A percentile compares a stretch with the other conserved stretches of the same genome.
Evolutionary conservation across 345 rosid species (phyloP).

Genomic region (Linum tenue): DNA sequence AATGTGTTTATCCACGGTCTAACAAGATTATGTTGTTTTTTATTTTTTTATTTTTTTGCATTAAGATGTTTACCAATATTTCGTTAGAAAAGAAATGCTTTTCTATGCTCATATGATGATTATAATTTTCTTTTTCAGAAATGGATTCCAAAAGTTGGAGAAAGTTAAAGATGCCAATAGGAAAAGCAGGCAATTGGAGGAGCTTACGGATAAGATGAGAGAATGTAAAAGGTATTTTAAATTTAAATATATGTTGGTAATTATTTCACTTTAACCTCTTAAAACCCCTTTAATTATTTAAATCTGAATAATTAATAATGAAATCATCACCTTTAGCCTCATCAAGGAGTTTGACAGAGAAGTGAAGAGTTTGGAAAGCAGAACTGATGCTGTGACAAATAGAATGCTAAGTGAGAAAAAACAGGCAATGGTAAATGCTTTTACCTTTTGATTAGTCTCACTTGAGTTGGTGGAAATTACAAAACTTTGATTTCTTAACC

Average conservation of each 20-base stretch:
- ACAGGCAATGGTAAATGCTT: constrained; percentile 61
- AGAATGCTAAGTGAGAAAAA: constrained; percentile 69
- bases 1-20: no score
- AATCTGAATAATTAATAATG: no score
- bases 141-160: constrained; percentile 27
- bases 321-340: constrained; percentile 47
- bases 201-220: constrained; percentile 22
- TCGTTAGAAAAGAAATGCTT: no score
- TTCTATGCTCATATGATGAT: neutral
- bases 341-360: constrained; percentile 86
- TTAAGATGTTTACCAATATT: no score
- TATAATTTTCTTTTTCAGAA: constrained; percentile 12
- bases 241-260: neutral
- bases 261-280: no score
- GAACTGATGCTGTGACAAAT: constrained; percentile 53
- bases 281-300: neutral
- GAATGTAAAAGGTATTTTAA: constrained; percentile 21
- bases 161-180: constrained; percentile 25
- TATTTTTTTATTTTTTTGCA: no score
- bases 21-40: no score
- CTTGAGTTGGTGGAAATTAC: neutral
- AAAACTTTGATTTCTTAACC: neutral
- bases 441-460: neutral
- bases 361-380: constrained; percentile 57
- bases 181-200: constrained; percentile 25